A percentile compares a stretch with the other conserved stretches of the same genome.
phyloP scores from a whole-genome alignment of 2,329 filamentous ascomycete genomes.

The Eutypa lata region DNA sequence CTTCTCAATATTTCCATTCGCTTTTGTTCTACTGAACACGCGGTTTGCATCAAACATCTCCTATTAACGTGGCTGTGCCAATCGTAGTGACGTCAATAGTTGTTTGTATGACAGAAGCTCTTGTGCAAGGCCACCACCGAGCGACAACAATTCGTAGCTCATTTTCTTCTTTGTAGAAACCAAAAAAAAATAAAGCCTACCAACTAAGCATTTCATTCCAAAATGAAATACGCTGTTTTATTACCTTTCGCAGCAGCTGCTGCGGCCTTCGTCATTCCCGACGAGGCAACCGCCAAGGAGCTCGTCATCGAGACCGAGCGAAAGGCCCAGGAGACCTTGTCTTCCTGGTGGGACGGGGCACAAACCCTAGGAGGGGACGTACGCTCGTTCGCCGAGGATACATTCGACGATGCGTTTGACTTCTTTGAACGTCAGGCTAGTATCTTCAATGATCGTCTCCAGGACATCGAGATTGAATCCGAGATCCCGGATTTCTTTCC shows the following conservation, averaged over 20 bases:
- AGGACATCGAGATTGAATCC: slow-evolving; percentile 8
- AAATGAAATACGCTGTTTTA: slow-evolving; percentile 22
- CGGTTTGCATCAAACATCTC: neutral
- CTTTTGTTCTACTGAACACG: neutral
- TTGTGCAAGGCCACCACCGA: neutral
- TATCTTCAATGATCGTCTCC: slow-evolving; percentile 12
- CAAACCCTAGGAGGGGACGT: slow-evolving; percentile 11
- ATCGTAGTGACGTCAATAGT: neutral
- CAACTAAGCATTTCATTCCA: neutral
- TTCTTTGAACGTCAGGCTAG: slow-evolving; percentile 12
- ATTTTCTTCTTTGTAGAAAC: neutral
- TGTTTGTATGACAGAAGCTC: neutral
- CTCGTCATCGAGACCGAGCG: slow-evolving; percentile 20
- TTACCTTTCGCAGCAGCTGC: slow-evolving; percentile 19
- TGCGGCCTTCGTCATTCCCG: slow-evolving; percentile 24
- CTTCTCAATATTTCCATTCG: neutral
- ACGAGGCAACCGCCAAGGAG: slow-evolving; percentile 24
- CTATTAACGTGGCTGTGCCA: neutral
- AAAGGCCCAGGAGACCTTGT: slow-evolving; percentile 11
- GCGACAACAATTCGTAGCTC: no score
- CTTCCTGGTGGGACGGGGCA: slow-evolving; percentile 16
- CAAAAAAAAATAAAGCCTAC: no score
- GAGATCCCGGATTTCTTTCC: slow-evolving; percentile 17
- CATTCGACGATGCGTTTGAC: slow-evolving; percentile 9
- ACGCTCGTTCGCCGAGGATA: slow-evolving; percentile 11